phyloP scores from a whole-genome alignment of 345 rosid species.

The Brassica rapa region DNA sequence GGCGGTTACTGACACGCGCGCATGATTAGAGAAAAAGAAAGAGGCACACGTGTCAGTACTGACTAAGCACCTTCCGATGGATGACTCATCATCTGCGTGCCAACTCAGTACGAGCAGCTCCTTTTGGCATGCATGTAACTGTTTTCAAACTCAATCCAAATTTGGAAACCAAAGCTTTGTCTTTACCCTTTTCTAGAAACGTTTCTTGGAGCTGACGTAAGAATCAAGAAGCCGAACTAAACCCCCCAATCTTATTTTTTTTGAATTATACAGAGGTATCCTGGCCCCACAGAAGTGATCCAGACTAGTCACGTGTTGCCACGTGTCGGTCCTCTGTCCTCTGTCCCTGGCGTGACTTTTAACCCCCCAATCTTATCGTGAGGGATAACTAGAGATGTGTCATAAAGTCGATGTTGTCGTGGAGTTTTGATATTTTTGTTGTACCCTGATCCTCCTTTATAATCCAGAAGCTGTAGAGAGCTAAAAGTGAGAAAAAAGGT shows the following conservation, averaged over 20 bases:
- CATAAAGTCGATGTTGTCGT: conserved; percentile 16
- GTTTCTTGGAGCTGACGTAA: background rate
- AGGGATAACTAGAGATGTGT: background rate
- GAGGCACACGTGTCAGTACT: conserved; percentile 17
- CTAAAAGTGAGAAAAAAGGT: background rate
- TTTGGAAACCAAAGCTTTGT: conserved; percentile 10
- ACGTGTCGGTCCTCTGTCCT: too few species aligned
- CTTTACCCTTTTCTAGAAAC: conserved; percentile 16
- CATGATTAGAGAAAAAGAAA: background rate
- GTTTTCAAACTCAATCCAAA: conserved; percentile 6
- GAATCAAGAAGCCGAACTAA: background rate
- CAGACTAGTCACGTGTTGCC: too few species aligned
- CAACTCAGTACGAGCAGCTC: conserved; percentile 15
- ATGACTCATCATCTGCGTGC: conserved; percentile 24
- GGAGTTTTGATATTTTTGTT: background rate
- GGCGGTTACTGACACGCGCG: background rate
- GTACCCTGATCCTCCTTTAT: background rate
- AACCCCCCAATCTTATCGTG: background rate
- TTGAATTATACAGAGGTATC: too few species aligned
- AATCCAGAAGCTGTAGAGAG: background rate
- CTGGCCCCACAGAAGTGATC: too few species aligned
- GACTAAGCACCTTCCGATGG: conserved; percentile 37
- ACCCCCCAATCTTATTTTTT: background rate
- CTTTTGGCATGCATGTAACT: conserved; percentile 25
- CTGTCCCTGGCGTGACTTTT: too few species aligned